These are phyloP conservation scores for Silene coronaria DNA, from an alignment of 179 eudicot species.

Conservation along the genomic window DNA sequence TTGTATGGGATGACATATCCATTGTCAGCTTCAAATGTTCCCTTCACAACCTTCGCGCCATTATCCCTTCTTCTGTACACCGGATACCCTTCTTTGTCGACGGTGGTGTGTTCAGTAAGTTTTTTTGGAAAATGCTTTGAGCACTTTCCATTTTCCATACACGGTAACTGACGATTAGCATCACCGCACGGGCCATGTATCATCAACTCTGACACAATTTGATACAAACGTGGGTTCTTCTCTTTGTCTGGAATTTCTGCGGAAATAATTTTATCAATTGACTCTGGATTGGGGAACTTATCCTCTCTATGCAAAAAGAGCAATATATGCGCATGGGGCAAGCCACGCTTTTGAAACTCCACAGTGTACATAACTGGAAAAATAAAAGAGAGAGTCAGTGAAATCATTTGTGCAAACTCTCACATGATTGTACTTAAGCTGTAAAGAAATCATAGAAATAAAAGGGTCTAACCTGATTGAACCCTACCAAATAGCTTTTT, in stretches of 20 bases:
- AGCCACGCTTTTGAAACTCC: neutral
- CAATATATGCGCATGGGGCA: neutral
- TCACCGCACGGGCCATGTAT: conserved; percentile 26
- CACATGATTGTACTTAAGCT: no score
- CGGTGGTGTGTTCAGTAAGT: neutral
- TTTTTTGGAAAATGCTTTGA: conserved; percentile 9
- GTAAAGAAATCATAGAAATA: no score
- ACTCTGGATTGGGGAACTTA: neutral
- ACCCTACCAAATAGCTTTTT: neutral
- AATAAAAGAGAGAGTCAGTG: no score
- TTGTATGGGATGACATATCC: no score
- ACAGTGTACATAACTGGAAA: neutral
- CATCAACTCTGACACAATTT: conserved; percentile 15
- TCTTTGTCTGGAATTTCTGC: neutral
- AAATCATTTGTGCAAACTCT: no score
- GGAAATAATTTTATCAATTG: neutral
- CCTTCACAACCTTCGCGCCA: no score
- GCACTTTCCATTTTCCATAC: neutral
- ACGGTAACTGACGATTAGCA: neutral
- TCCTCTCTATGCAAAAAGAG: neutral
- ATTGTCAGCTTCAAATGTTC: no score
- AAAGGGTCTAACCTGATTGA: neutral
- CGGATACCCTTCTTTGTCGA: neutral
- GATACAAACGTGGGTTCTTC: neutral
- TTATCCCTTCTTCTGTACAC: neutral